A percentile compares a stretch with the other conserved stretches of the same genome.
These are phyloP conservation scores for Aspergillus uvarum DNA, from an alignment of 2,329 filamentous ascomycete species.

Conservation along the genomic window DNA sequence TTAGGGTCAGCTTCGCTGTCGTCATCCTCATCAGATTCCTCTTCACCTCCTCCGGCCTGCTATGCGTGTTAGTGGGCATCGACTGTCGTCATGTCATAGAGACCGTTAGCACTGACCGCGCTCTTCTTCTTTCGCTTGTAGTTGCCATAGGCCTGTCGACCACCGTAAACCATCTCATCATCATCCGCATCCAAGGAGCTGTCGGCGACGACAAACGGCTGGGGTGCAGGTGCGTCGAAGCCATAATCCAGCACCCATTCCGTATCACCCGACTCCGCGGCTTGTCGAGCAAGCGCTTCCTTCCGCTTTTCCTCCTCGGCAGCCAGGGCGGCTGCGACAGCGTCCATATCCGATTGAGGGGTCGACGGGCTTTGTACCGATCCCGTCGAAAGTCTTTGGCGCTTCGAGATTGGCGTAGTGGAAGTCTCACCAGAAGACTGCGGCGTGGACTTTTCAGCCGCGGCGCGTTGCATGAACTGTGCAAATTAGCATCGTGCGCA, in stretches of 20 bases:
- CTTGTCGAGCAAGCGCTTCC: conserved; percentile 41
- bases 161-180: conserved; percentile 29
- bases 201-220: conserved; percentile 33
- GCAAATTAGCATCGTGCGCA: not conserved
- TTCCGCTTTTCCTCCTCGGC: conserved; percentile 44
- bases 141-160: conserved; percentile 40
- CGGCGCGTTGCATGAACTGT: conserved; percentile 87
- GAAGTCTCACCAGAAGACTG: conserved; percentile 45
- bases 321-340: conserved; percentile 42
- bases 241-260: conserved; percentile 45
- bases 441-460: conserved; percentile 55
- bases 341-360: conserved; percentile 38
- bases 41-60: conserved; percentile 11
- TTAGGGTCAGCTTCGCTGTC: conserved; percentile 15
- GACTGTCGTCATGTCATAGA: not conserved
- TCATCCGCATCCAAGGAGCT: conserved; percentile 37
- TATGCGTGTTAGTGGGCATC: conserved; percentile 1
- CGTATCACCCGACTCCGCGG: conserved; percentile 45
- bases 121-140: conserved; percentile 37
- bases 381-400: conserved; percentile 33
- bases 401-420: conserved; percentile 40
- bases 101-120: conserved; percentile 25
- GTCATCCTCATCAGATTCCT: conserved; percentile 15
- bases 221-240: conserved; percentile 19
- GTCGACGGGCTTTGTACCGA: conserved; percentile 23